Evolutionary conservation across 176 grass and related monocot genomes (phyloP), one percentile per base, ranked within the genome.

Genomic region (Areca catechu): DNA sequence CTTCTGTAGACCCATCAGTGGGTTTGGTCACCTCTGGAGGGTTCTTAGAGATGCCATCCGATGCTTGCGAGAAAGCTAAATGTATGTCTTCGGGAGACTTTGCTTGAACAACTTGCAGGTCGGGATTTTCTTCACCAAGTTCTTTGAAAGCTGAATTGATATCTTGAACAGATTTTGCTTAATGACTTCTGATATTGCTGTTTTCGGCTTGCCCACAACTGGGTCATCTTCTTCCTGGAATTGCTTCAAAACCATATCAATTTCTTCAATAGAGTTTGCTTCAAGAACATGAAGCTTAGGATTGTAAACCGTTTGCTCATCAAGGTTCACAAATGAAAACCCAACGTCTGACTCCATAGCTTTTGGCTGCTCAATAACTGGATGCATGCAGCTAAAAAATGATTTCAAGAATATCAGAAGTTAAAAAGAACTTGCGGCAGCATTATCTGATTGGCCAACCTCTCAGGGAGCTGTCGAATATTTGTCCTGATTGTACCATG

Each of bases 301-400:
- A 68, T 97, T 97, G 75, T 97, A 91, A 30, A 97, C 86, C 15
- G 75, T 97, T 70, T 82, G 80, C 68, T 91, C 92, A n/a, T n/a
- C n/a, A 52, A 51, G 72, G 58, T 97, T 75, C 52, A 52, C 68
- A 71, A 63, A 53, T 77, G 73, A 75, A 53, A 17, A 12, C 17
- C 77, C 58, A 71, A 69, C 34, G 20, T 83, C 75, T 59, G 62
- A 34, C 65, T 30, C 70, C 15, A 63, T 24, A 54, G 14, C 61
- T 56, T 66, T 59, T 48, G 63, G 18, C 48, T 72, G 50, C 47
- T 74, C 50, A 52, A 49, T 28, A 9, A 24, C 50, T 68, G 68
- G 54, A 48, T 73, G 56, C 34, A 14, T 43, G 34, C 34, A 43
- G 9, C 34, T 43, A 10, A 10, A 10, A 43, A 43, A 10, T 12